Percentiles rank a stretch among this genome's conserved stretches.
Conservation (phyloP, 345 rosid genomes). For the Euclidium syriacum region DNA sequence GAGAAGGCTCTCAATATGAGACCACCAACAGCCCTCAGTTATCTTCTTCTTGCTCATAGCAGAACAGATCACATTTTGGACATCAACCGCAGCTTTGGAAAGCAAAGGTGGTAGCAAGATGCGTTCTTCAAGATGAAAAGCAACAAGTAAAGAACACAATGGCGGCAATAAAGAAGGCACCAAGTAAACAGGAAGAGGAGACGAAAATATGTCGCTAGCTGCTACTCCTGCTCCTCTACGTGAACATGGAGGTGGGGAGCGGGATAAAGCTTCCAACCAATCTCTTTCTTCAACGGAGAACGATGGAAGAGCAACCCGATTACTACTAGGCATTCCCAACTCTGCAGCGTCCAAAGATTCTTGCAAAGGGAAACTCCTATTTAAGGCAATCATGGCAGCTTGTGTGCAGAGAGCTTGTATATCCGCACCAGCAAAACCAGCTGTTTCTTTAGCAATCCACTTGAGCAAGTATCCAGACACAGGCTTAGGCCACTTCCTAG, state of each 20-base stretch:
- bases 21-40: conserved; percentile 58
- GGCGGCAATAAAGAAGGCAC: conserved; percentile 75
- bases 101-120: conserved; percentile 74
- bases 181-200: conserved; percentile 79
- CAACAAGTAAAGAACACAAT: conserved; percentile 60
- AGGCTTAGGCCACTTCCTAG: conserved; percentile 89
- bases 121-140: conserved; percentile 73
- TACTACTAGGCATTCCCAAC: conserved; percentile 41
- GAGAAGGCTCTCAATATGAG: conserved; percentile 49
- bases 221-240: conserved; percentile 94
- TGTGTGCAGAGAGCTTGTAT: conserved; percentile 96
- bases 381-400: conserved; percentile 81
- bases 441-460: conserved; percentile 82
- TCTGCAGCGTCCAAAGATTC: conserved; percentile 70
- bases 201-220: conserved; percentile 67
- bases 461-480: conserved; percentile 70
- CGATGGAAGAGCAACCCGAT: conserved; percentile 69
- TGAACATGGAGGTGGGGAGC: conserved; percentile 91
- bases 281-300: conserved; percentile 85
- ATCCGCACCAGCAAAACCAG: conserved; percentile 98
- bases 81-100: conserved; percentile 50
- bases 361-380: conserved; percentile 92
- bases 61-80: conserved; percentile 56
- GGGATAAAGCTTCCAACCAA: conserved; percentile 92
- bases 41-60: conserved; percentile 49